Conservation (phyloP, 202 grass and related monocot genomes). For the Zoysia matrella region DNA sequence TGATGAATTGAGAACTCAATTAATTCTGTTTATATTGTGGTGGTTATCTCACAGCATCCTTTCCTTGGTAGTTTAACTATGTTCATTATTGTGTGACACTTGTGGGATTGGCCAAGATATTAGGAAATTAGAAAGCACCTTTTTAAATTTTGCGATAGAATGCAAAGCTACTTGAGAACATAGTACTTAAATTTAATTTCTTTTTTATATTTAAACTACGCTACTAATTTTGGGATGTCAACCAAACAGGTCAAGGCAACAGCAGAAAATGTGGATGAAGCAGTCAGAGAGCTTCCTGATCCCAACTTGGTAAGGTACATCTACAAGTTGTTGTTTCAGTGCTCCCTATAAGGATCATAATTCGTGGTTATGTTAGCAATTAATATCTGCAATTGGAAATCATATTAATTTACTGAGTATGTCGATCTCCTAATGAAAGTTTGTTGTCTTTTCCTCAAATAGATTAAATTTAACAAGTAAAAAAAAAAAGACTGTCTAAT, state of each 20-base stretch:
- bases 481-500: background rate
- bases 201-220: slow-evolving; percentile 22
- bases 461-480: too few relatives aligned
- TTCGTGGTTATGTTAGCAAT: too few relatives aligned
- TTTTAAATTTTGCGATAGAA: background rate
- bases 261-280: slow-evolving; percentile 96
- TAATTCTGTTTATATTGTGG: slow-evolving; percentile 5
- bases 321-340: slow-evolving; percentile 54
- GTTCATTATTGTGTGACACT: background rate
- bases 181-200: background rate
- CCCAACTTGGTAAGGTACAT: slow-evolving; percentile 98
- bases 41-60: slow-evolving; percentile 1
- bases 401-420: too few relatives aligned
- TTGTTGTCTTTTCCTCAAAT: too few relatives aligned
- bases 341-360: slow-evolving; percentile 16
- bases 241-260: slow-evolving; percentile 93
- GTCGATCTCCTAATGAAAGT: too few relatives aligned
- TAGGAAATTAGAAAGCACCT: background rate
- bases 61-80: background rate
- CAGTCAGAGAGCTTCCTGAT: slow-evolving; percentile 99
- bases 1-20: slow-evolving; percentile 2
- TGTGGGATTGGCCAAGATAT: background rate
- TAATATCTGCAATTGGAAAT: too few relatives aligned
- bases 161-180: background rate
- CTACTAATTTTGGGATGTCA: slow-evolving; percentile 29